Evolutionary conservation across 140 eudicot species (phyloP), one percentile per base, ranked within the genome.

Genomic region (Ambrosia hybrid): DNA sequence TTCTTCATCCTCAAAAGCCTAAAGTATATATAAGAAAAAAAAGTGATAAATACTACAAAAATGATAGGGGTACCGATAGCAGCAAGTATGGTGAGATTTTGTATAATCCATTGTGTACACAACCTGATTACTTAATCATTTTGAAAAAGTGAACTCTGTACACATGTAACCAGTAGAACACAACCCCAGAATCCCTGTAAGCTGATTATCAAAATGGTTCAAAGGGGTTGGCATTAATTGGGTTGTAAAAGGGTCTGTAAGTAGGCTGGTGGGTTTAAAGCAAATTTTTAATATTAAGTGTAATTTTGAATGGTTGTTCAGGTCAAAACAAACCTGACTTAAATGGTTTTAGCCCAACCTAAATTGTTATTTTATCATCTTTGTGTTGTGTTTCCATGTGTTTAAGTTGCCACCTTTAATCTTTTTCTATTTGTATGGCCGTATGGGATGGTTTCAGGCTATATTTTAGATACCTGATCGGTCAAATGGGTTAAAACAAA

Each of bases 1-100:
- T 76, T 88, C 92, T 71, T 90, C 96, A 57, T 94, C 97, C 71
- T 86, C 93, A 16, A 94, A n/a, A n/a, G n/a, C n/a, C n/a, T n/a
- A n/a, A n/a, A n/a, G n/a, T n/a, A n/a, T n/a, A n/a, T n/a, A n/a
- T n/a, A n/a, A n/a, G n/a, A n/a, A n/a, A n/a, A n/a, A n/a, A n/a
- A n/a, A n/a, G n/a, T n/a, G n/a, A n/a, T n/a, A n/a, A n/a, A n/a
- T n/a, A n/a, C n/a, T n/a, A n/a, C n/a, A n/a, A n/a, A n/a, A n/a
- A n/a, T n/a, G n/a, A n/a, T n/a, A n/a, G n/a, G n/a, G n/a, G n/a
- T n/a, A n/a, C n/a, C n/a, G n/a, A n/a, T n/a, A n/a, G n/a, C n/a
- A n/a, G n/a, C n/a, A n/a, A n/a, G n/a, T n/a, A n/a, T n/a, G 99
- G 99, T 91, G 77, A 84, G 91, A 55, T 49, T 68, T 51, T 11